A percentile compares a stretch with the other conserved stretches of the same genome.
These are phyloP conservation scores for Sporobolomyces roseus DNA, from an alignment of 768 basidiomycete genomes.

Conservation along the genomic window DNA sequence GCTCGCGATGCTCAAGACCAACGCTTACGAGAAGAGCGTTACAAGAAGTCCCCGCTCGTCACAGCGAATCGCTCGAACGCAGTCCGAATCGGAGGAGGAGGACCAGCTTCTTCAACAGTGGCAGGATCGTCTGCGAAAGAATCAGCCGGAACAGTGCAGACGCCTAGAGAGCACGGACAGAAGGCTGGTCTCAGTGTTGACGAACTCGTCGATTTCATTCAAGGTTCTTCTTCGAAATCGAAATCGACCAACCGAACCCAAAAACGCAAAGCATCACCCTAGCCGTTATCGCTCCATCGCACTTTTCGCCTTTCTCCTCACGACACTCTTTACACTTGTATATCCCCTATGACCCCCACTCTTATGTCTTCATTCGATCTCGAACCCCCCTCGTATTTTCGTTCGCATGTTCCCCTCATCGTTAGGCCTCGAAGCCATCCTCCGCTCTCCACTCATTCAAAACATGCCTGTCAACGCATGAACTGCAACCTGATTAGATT, in stretches of 20 bases:
- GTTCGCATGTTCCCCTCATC: no score
- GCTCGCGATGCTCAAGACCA: constrained; percentile 47
- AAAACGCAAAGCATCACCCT: constrained; percentile 28
- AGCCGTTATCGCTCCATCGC: no score
- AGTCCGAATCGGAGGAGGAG: constrained; percentile 23
- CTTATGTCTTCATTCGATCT: no score
- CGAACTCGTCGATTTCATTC: constrained; percentile 52
- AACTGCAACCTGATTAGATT: no score
- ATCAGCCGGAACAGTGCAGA: constrained; percentile 38
- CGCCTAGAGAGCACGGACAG: constrained; percentile 33
- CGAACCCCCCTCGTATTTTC: no score
- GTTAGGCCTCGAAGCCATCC: no score
- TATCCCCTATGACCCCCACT: no score
- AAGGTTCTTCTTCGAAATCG: constrained; percentile 43
- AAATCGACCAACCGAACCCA: constrained; percentile 12
- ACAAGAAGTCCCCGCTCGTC: constrained; percentile 15
- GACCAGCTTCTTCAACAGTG: not conserved
- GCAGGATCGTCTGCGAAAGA: not conserved
- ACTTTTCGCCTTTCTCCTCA: not conserved
- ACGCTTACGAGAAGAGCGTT: constrained; percentile 43
- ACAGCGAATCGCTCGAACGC: constrained; percentile 8
- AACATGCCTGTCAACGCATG: no score
- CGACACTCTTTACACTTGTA: no score
- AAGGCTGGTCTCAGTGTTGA: constrained; percentile 50
- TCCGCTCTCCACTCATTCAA: no score